These are phyloP conservation scores for Populus simonii DNA, from an alignment of 345 rosid genomes.

Conservation along the genomic window DNA sequence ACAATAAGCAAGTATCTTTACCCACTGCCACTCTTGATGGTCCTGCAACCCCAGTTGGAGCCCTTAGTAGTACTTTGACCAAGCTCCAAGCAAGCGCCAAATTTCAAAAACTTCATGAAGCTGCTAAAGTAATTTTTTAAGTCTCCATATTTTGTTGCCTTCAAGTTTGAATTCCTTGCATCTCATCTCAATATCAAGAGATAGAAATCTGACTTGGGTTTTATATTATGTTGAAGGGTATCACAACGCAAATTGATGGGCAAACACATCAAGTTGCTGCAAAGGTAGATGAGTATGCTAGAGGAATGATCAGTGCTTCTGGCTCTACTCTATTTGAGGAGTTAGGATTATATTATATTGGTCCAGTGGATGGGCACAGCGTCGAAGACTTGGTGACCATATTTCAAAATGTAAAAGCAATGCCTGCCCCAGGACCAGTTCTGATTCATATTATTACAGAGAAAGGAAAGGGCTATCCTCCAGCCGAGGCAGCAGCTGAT, in stretches of 20 bases:
- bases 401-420: conserved; percentile 52
- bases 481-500: conserved; percentile 69
- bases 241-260: conserved; percentile 58
- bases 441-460: conserved; percentile 67
- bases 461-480: conserved; percentile 79
- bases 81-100: conserved; percentile 59
- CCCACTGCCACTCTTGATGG: conserved; percentile 79
- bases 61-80: conserved; percentile 54
- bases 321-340: conserved; percentile 65
- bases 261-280: conserved; percentile 62
- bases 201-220: conserved; percentile 10
- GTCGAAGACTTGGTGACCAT: conserved; percentile 62
- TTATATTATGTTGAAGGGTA: conserved; percentile 30
- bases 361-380: conserved; percentile 65
- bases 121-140: conserved; percentile 44
- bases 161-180: neutral
- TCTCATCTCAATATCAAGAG: neutral
- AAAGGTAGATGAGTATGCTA: conserved; percentile 64
- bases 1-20: conserved; percentile 71
- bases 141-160: neutral
- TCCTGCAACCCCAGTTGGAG: conserved; percentile 71
- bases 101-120: conserved; percentile 67
- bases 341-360: conserved; percentile 63
- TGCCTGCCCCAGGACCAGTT: conserved; percentile 78
- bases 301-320: conserved; percentile 60